Evolutionary conservation across 257 asterid genomes (phyloP), one percentile per base, ranked within the genome.

Genomic region (Solanum chmielewskii): DNA sequence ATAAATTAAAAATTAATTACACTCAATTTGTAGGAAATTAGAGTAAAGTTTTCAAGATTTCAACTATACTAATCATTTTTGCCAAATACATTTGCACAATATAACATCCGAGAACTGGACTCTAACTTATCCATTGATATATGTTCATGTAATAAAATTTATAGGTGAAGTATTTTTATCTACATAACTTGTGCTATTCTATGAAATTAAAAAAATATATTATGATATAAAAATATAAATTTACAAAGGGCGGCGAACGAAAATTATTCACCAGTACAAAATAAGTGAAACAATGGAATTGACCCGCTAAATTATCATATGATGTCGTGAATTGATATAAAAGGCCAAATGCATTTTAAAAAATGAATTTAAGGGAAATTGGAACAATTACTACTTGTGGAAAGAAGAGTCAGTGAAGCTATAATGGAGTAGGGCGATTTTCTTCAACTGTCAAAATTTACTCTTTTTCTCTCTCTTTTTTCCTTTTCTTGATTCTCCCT

Each of bases 391-490:
- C 82, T 74, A 74, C 12, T 76, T 41, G 2, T 13, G 35, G 59
- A 41, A 76, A 76, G 35, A 41, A 23, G 35, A 41, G 33, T 6
- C 23, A 39, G 1, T 39, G 56, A 77, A 77, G 83, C 23, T 52
- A 52, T 9, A 77, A 77, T 77, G 66, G 42, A 80, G 84, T 80
- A 35, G 45, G 5, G 3, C 31, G 10, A 37, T 21, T 37, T 81
- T 81, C 69, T 81, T 49, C 29, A 80, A 45, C 84, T 81, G 69
- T 81, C 85, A 49, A 49, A 47, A 20, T 81, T 80, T 18, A 80
- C 41, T 15, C 31, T 78, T 9, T n/a, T 6, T 76, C 83, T 16
- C n/a, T 35, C 83, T 77, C 84, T 78, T 1, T 6, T 25, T 74
- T 12, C 23, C 5, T 45, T 69, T 42, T 76, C 83, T 42, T 60